phyloP scores from a whole-genome alignment of 768 basidiomycete genomes.

The Lepiota venenata region DNA sequence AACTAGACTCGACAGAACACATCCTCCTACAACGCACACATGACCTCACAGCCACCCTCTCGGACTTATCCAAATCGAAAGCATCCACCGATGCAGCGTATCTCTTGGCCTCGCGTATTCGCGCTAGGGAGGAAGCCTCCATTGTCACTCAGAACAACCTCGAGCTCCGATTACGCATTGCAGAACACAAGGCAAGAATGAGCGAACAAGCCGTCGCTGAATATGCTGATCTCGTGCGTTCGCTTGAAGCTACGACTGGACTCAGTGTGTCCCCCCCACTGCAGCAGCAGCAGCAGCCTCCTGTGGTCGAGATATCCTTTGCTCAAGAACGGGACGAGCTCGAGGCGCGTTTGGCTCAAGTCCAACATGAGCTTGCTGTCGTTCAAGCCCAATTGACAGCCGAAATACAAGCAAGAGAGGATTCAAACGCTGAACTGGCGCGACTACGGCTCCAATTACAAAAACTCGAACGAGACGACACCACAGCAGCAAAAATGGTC shows the following conservation, averaged over 20 bases:
- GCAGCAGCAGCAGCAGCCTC: no score
- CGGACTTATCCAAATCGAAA: conserved; percentile 40
- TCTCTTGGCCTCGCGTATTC: conserved; percentile 48
- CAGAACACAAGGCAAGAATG: conserved; percentile 59
- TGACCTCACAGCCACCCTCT: conserved; percentile 40
- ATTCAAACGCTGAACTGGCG: conserved; percentile 44
- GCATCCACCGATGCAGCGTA: conserved; percentile 48
- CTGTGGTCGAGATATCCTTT: conserved; percentile 22
- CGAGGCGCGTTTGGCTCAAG: conserved; percentile 36
- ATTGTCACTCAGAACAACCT: conserved; percentile 44
- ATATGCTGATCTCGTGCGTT: conserved; percentile 73
- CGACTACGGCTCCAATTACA: conserved; percentile 49
- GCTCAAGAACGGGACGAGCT: conserved; percentile 43
- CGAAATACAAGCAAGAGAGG: conserved; percentile 38
- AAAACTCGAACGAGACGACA: conserved; percentile 57
- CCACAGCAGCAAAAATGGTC: conserved; percentile 79
- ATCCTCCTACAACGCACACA: conserved; percentile 45
- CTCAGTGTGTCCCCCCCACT: no score
- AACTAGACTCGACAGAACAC: conserved; percentile 60
- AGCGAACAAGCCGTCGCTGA: conserved; percentile 64
- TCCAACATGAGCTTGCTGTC: conserved; percentile 41
- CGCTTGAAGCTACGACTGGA: conserved; percentile 39
- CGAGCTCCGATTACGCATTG: conserved; percentile 38
- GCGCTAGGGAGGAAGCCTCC: conserved; percentile 52
- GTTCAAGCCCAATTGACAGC: conserved; percentile 41